Evolutionary conservation across 1,284 basidiomycete genomes (phyloP), one percentile per base, ranked within the genome.

Genomic region (Neolentinus lepideus): DNA sequence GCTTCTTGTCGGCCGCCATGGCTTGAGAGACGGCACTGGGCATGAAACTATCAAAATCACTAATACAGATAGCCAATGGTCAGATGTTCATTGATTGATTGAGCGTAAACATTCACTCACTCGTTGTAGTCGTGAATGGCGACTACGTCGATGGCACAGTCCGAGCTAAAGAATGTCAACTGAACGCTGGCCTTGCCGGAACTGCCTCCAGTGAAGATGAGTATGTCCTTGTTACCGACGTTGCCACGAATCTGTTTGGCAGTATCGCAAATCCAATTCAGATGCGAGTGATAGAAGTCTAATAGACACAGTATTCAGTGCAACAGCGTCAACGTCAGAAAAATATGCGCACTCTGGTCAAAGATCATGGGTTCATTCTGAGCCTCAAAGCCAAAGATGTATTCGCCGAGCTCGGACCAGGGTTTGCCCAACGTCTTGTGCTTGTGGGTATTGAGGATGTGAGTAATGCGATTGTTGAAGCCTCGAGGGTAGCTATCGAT

Each of bases 341-440:
- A n/a, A n/a, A n/a, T 51, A 16, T 19, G 10, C 27, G 9, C 3
- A 52, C 47, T 26, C 33, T 60, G 60, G 58, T 63, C 61, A n/a
- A 63, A 62, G 35, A 68, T 68, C 66, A 64, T 66, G 1, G 72
- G 70, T 61, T 76, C 75, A 54, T 78, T 77, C 63, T 77, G 70
- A 9, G 75, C 73, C 63, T 75, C 70, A 51, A 71, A 69, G 0
- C 71, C 76, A 55, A 77, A 77, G 54, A 79, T 75, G 56, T 76
- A 74, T 8, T 69, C 68, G 46, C 64, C 69, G 2, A 77, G 66
- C 58, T 75, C 67, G 50, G 72, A 72, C 75, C 76, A 77, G 0
- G 71, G 70, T 54, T 69, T 66, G 0, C 70, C 70, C 27, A 77
- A 63, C 16, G 69, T 63, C 1, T 64, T 58, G 58, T 78, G 74